A percentile compares a stretch with the other conserved stretches of the same genome.
These are phyloP conservation scores for Aechmea fasciata DNA, from an alignment of 176 grass and related monocot species.

Conservation along the genomic window DNA sequence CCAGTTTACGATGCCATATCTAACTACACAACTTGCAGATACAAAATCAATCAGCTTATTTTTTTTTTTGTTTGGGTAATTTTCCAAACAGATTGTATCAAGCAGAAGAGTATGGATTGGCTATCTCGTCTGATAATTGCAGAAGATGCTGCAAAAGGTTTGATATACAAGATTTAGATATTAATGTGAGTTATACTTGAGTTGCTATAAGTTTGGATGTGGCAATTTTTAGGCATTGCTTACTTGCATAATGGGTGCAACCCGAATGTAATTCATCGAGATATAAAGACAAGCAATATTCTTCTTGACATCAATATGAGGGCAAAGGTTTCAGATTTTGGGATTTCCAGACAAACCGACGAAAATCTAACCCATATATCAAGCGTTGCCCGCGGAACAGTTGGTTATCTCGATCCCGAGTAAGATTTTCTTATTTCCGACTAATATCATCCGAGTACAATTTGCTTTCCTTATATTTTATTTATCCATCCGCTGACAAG, in stretches of 20 bases:
- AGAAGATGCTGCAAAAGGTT: slow-evolving; percentile 9
- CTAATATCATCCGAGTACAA: not conserved
- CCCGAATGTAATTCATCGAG: slow-evolving; percentile 6
- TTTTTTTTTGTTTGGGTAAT: not conserved
- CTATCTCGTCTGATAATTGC: slow-evolving; percentile 8
- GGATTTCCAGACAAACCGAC: slow-evolving; percentile 8
- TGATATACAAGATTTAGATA: not conserved
- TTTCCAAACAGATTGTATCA: slow-evolving; percentile 4
- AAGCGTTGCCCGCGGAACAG: slow-evolving; percentile 5
- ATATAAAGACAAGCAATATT: slow-evolving; percentile 11
- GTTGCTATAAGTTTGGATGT: not conserved
- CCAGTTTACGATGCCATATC: not conserved
- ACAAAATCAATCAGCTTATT: not conserved
- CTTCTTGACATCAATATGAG: slow-evolving; percentile 14
- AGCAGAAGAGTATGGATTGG: slow-evolving; percentile 4
- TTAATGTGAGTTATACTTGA: not conserved
- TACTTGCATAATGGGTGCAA: slow-evolving; percentile 17
- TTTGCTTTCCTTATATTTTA: not conserved
- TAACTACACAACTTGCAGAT: not conserved
- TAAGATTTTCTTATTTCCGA: not conserved
- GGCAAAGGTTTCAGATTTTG: slow-evolving; percentile 9
- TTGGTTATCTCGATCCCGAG: slow-evolving; percentile 11
- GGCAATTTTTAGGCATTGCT: not conserved
- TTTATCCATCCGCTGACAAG: not conserved
- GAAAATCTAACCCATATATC: slow-evolving; percentile 11